These are phyloP conservation scores for Fusarium sp. DNA, from an alignment of 2,329 filamentous ascomycete species.

Conservation along the genomic window DNA sequence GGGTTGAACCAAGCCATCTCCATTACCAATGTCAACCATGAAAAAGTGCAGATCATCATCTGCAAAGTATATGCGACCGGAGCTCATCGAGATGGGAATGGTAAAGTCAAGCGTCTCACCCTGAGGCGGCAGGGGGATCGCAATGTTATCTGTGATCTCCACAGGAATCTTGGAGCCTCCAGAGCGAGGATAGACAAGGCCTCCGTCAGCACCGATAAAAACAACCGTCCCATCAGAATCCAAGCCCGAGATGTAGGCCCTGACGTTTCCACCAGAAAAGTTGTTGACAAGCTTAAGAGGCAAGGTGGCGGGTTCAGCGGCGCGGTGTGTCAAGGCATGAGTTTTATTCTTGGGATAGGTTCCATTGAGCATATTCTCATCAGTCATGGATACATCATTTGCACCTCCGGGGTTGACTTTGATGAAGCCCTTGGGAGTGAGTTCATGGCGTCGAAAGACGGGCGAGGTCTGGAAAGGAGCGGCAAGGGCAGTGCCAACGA, in stretches of 20 bases:
- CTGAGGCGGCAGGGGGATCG: slow-evolving; percentile 55
- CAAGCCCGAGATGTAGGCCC: slow-evolving; percentile 60
- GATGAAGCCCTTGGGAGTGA: slow-evolving; percentile 45
- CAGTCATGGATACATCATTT: slow-evolving; percentile 51
- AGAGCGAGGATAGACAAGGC: slow-evolving; percentile 56
- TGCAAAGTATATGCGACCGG: slow-evolving; percentile 60
- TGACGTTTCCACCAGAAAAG: slow-evolving; percentile 52
- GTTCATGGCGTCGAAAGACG: slow-evolving; percentile 14
- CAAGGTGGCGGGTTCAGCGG: slow-evolving; percentile 30
- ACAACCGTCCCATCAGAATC: slow-evolving; percentile 55
- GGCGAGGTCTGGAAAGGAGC: slow-evolving; percentile 20
- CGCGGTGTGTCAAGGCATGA: neutral
- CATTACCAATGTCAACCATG: slow-evolving; percentile 49
- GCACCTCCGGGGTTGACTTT: slow-evolving; percentile 46
- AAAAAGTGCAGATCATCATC: slow-evolving; percentile 57
- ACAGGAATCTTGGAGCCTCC: slow-evolving; percentile 51
- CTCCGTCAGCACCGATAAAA: slow-evolving; percentile 56
- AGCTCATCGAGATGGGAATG: slow-evolving; percentile 54
- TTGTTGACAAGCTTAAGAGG: slow-evolving; percentile 58
- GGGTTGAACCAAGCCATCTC: slow-evolving; percentile 60
- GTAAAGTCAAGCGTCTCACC: slow-evolving; percentile 54
- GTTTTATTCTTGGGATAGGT: slow-evolving; percentile 43
- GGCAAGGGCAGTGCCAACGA: slow-evolving; percentile 34
- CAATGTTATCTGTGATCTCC: slow-evolving; percentile 53
- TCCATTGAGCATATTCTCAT: slow-evolving; percentile 55